These are phyloP conservation scores for Triticum aestivum DNA, from an alignment of 176 grass and related monocot species.

Conservation along the genomic window DNA sequence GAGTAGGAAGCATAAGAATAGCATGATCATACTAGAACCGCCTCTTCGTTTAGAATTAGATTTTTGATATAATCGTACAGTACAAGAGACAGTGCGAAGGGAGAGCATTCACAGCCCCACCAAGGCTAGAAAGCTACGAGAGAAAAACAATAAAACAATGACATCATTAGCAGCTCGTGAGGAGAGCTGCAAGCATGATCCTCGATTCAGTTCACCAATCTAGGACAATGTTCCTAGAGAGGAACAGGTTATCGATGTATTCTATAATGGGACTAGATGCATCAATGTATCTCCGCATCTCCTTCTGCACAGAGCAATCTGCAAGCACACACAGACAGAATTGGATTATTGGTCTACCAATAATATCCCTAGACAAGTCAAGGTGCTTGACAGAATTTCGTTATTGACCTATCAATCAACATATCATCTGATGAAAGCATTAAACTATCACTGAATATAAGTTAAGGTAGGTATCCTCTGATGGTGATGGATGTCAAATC, in stretches of 20 bases:
- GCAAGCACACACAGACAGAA: constrained; percentile 19
- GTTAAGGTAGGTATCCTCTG: neutral
- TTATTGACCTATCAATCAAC: no score
- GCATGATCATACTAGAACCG: constrained; percentile 35
- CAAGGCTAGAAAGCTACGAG: constrained; percentile 32
- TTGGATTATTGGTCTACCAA: neutral
- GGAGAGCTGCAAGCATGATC: constrained; percentile 25
- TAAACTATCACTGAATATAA: neutral
- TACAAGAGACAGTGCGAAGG: constrained; percentile 23
- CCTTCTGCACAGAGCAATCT: constrained; percentile 82
- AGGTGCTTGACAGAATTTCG: neutral
- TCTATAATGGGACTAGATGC: constrained; percentile 78
- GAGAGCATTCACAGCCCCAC: constrained; percentile 37
- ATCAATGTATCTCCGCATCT: constrained; percentile 95
- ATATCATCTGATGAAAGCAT: no score
- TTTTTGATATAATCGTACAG: constrained; percentile 23
- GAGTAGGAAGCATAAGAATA: neutral
- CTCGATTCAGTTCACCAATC: constrained; percentile 74
- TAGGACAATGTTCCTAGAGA: constrained; percentile 81
- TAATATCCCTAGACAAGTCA: neutral
- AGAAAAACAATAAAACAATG: constrained; percentile 38
- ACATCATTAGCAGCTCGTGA: constrained; percentile 29
- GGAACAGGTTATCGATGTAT: constrained; percentile 93
- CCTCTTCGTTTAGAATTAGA: neutral
- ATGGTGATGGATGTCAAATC: neutral